These are phyloP conservation scores for Suhomyces taliae DNA, from an alignment of 1,139 yeast genomes.

Conservation along the genomic window DNA sequence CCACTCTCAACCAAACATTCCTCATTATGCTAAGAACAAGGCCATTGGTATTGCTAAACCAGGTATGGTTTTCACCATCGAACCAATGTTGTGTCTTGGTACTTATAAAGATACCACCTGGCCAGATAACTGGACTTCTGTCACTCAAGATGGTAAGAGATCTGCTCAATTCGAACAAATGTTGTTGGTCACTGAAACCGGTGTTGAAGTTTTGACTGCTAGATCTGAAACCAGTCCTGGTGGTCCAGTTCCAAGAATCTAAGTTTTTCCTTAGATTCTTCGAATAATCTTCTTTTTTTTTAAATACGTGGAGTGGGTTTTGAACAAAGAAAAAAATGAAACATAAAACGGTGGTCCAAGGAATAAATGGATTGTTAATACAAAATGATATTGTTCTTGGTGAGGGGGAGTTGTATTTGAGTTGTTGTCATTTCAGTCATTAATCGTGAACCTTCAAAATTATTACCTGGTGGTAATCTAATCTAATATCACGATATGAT, in stretches of 20 bases:
- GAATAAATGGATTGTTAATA: too few species aligned
- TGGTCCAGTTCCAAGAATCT: constrained; percentile 57
- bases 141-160: constrained; percentile 81
- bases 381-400: too few species aligned
- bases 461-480: too few species aligned
- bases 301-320: too few species aligned
- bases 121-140: constrained; percentile 99
- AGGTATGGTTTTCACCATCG: constrained; percentile 96
- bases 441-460: too few species aligned
- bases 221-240: constrained; percentile 82
- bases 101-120: constrained; percentile 76
- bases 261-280: too few species aligned
- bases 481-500: neutral
- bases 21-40: constrained; percentile 92
- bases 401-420: too few species aligned
- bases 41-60: constrained; percentile 93
- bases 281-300: too few species aligned
- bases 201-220: constrained; percentile 88
- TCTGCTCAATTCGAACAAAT: constrained; percentile 98
- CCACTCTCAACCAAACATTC: constrained; percentile 92
- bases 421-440: too few species aligned
- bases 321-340: too few species aligned
- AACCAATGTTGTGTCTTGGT: constrained; percentile 97
- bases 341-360: too few species aligned
- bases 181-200: constrained; percentile 86